phyloP scores from a whole-genome alignment of 1,284 basidiomycete genomes.

The Clitocybe nebularis region DNA sequence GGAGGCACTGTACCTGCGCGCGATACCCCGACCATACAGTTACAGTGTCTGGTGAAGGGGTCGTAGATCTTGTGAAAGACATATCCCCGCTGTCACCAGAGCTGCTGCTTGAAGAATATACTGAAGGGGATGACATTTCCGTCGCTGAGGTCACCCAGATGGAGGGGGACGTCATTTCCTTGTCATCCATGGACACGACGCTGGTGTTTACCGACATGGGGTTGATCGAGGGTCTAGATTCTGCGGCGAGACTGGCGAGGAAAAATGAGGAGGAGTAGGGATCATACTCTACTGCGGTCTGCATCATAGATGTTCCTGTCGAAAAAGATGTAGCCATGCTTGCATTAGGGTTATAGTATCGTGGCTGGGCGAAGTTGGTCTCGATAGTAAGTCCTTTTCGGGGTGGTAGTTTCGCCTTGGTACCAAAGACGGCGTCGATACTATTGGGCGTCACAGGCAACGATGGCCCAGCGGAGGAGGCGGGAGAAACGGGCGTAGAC shows the following conservation, averaged over 20 bases:
- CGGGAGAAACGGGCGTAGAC: slow-evolving; percentile 30
- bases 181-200: slow-evolving; percentile 35
- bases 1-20: slow-evolving; percentile 29
- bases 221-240: slow-evolving; percentile 36
- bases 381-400: slow-evolving; percentile 55
- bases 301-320: slow-evolving; percentile 59
- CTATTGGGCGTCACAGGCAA: slow-evolving; percentile 49
- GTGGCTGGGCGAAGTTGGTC: slow-evolving; percentile 45
- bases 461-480: slow-evolving; percentile 39
- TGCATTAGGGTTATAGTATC: slow-evolving; percentile 49
- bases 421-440: slow-evolving; percentile 37
- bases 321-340: slow-evolving; percentile 47
- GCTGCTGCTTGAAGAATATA: slow-evolving; percentile 33
- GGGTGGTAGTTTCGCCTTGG: slow-evolving; percentile 28
- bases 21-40: slow-evolving; percentile 29
- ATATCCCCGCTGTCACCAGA: slow-evolving; percentile 27
- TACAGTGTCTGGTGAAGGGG: slow-evolving; percentile 35
- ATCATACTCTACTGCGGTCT: slow-evolving; percentile 64
- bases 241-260: slow-evolving; percentile 39
- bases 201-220: slow-evolving; percentile 32
- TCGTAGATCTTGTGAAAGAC: slow-evolving; percentile 32
- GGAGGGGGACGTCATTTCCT: slow-evolving; percentile 43
- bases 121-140: slow-evolving; percentile 36
- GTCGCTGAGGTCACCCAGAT: slow-evolving; percentile 34
- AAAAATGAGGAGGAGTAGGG: slow-evolving; percentile 53